These are phyloP conservation scores for Pichia exigua DNA, from an alignment of 805 yeast species.

Conservation along the genomic window DNA sequence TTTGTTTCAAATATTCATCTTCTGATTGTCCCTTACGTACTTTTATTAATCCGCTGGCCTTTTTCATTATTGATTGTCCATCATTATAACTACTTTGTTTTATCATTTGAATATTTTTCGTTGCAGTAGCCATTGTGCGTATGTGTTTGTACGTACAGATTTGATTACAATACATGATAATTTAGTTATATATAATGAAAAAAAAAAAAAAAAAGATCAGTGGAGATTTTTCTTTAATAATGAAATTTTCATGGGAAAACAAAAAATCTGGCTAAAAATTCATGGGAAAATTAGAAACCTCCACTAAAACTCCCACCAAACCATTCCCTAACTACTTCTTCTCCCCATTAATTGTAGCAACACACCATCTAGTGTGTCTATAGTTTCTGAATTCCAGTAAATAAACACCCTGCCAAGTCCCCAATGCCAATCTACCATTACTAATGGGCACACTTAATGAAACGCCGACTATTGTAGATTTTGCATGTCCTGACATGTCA, in stretches of 20 bases:
- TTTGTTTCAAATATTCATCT: constrained; percentile 52
- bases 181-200: not conserved
- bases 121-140: not conserved
- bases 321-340: constrained; percentile 19
- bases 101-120: constrained; percentile 8
- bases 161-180: not conserved
- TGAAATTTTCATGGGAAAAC: not conserved
- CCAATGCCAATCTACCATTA: constrained; percentile 60
- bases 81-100: constrained; percentile 19
- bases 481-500: constrained; percentile 80
- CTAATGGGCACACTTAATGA: constrained; percentile 59
- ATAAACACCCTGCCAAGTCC: constrained; percentile 86
- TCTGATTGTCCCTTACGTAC: constrained; percentile 64
- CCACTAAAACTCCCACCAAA: not conserved
- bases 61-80: constrained; percentile 38
- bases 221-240: not conserved
- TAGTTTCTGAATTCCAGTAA: constrained; percentile 63
- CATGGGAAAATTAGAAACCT: not conserved
- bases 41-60: constrained; percentile 39
- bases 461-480: constrained; percentile 55
- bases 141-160: not conserved
- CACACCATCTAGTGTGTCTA: constrained; percentile 54
- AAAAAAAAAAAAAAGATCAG: no score
- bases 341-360: constrained; percentile 67
- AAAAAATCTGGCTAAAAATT: no score